Base-by-base conservation (phyloP, 192 early-diverging fungal genomes). In the Geranomyces michiganensis region DNA sequence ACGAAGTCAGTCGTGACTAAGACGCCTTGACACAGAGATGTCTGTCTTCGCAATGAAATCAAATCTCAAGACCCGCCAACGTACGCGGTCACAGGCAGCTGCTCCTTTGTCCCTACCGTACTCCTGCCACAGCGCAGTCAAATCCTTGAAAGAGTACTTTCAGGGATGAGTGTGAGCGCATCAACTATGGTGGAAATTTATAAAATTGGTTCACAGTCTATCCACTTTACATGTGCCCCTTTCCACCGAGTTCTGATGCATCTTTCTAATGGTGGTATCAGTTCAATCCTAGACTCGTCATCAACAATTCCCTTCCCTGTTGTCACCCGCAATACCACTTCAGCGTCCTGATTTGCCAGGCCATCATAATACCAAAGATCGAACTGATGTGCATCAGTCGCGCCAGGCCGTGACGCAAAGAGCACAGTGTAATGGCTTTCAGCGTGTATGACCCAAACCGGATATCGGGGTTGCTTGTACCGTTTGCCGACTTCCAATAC, bases 301-400 rank as follows among this genome's bases (percentile, higher is more conserved):
- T 68, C 31, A 12, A 41, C 71, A 5, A 61, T 21, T 10, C 65
- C 72, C 17, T 27, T n/a, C 15, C 60, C 65, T 2, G 2, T 1
- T 13, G 68, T 61, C 14, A 79, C 29, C 9, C 65, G 65, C 29
- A 85, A n/a, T 21, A 62, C 27, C 33, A 86, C 84, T 65, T 86
- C 85, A 12, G 65, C 53, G 13, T 77, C 73, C 72, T 86, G 85
- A 33, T 79, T 79, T 0, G 83, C 81, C 48, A 86, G 56, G 2
- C 83, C 82, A 68, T 86, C 85, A 61, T 86, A 86, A 56, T 86
- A 86, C 21, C 69, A 65, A 24, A 86, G 44, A 41, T 84, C 81
- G 32, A 86, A 81, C 19, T 33, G 21, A 24, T 51, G 26, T 65
- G 58, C 29, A 29, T 27, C 17, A 19, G 26, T 33, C 21, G 31